phyloP scores from a whole-genome alignment of 2,329 filamentous ascomycete genomes.

The Cercospora sp. region DNA sequence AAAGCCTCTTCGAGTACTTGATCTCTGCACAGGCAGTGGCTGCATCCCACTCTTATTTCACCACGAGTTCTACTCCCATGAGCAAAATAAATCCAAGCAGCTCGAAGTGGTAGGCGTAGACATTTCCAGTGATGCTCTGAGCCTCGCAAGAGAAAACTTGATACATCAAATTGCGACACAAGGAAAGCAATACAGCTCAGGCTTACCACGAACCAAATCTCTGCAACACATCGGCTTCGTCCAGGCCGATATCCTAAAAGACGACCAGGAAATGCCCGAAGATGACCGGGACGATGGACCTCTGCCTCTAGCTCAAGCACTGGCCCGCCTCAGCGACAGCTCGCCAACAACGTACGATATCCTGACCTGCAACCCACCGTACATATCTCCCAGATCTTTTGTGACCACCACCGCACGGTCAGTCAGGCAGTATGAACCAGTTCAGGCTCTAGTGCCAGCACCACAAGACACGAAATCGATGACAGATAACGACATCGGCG shows the following conservation, averaged over 20 bases:
- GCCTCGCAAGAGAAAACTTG: conserved; percentile 65
- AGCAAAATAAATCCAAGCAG: conserved; percentile 16
- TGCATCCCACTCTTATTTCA: conserved; percentile 82
- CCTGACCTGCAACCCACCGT: conserved; percentile 86
- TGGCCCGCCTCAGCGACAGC: conserved; percentile 16
- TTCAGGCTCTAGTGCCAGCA: conserved; percentile 71
- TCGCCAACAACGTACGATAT: conserved; percentile 51
- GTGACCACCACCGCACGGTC: conserved; percentile 65
- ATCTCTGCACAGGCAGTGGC: conserved; percentile 88
- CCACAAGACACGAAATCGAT: conserved; percentile 5
- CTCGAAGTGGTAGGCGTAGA: conserved; percentile 70
- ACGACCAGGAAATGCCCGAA: neutral
- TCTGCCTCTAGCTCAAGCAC: conserved; percentile 20
- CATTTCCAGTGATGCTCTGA: conserved; percentile 65
- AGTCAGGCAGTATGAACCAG: conserved; percentile 80
- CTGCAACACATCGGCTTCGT: conserved; percentile 37
- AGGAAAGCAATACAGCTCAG: conserved; percentile 46
- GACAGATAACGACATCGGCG: conserved; percentile 36
- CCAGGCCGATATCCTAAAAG: conserved; percentile 39
- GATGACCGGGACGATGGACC: neutral
- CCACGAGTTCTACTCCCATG: conserved; percentile 54
- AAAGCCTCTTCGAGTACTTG: conserved; percentile 63
- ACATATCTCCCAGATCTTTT: conserved; percentile 71
- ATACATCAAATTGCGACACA: conserved; percentile 27
- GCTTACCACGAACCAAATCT: conserved; percentile 12